phyloP scores from a whole-genome alignment of 345 rosid genomes.

The Populus euphratica region DNA sequence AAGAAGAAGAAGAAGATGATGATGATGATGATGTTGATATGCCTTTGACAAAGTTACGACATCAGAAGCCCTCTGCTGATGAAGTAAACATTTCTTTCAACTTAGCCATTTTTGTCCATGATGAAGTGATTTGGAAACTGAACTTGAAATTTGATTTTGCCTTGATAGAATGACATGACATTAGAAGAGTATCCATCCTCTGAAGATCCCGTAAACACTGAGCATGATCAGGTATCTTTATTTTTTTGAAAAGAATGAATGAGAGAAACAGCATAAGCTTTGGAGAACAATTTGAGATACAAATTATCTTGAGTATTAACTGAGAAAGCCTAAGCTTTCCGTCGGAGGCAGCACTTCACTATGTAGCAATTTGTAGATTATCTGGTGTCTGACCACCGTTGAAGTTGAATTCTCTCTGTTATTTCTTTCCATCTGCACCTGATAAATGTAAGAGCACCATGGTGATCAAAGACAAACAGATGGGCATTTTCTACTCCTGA shows the following conservation, averaged over 20 bases:
- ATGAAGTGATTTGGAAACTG: background rate
- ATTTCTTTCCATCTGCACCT: background rate
- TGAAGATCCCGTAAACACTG: background rate
- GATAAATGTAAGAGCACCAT: background rate
- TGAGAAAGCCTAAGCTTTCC: background rate
- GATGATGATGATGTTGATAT: background rate
- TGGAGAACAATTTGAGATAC: background rate
- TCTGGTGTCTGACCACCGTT: background rate
- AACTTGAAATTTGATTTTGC: background rate
- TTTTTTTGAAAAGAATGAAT: too few species aligned
- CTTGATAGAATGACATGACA: background rate
- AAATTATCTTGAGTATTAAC: background rate
- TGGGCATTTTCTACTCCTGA: background rate
- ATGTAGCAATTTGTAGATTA: background rate
- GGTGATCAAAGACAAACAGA: background rate
- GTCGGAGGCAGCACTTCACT: background rate
- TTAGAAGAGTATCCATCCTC: background rate
- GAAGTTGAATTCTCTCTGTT: background rate
- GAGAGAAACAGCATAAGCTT: background rate
- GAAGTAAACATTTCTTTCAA: background rate
- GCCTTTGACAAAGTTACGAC: background rate
- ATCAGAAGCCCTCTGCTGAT: background rate
- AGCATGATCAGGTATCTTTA: background rate
- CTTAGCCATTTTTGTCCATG: background rate
- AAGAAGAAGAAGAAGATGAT: background rate